phyloP scores from a whole-genome alignment of 768 basidiomycete species.

The Mycena latifolia region DNA sequence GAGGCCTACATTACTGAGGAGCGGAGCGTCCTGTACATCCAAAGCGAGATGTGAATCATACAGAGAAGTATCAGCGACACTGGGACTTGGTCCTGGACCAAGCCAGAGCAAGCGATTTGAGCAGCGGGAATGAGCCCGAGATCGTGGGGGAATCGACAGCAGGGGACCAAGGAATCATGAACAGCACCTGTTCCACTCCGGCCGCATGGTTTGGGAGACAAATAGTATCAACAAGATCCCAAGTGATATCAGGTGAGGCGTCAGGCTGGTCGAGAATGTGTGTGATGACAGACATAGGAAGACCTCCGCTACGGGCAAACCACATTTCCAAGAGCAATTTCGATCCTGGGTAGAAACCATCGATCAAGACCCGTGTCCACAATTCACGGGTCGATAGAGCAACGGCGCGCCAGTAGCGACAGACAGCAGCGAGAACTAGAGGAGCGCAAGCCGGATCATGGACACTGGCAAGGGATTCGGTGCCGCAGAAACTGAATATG shows the following conservation, averaged over 20 bases:
- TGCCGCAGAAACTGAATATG: neutral
- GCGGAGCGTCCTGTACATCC: neutral
- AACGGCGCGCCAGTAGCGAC: neutral
- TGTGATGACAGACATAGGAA: neutral
- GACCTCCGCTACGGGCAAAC: neutral
- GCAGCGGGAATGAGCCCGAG: neutral
- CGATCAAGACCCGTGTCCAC: neutral
- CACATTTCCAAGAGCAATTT: neutral
- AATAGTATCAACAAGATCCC: neutral
- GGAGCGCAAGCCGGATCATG: neutral
- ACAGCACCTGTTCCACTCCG: neutral
- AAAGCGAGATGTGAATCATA: neutral
- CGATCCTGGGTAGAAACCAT: neutral
- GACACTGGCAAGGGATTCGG: neutral
- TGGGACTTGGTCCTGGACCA: no score
- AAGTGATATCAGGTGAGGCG: neutral
- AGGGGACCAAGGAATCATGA: neutral
- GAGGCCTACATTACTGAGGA: neutral
- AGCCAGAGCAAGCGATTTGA: neutral
- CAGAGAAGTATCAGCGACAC: neutral
- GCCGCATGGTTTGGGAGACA: slow-evolving; percentile 1
- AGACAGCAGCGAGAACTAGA: neutral
- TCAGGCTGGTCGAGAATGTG: neutral
- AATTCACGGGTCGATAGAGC: neutral
- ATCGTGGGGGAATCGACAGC: neutral